Evolutionary conservation across 768 basidiomycete species (phyloP), one percentile per base, ranked within the genome.

Genomic region (Coprinopsis sp.): DNA sequence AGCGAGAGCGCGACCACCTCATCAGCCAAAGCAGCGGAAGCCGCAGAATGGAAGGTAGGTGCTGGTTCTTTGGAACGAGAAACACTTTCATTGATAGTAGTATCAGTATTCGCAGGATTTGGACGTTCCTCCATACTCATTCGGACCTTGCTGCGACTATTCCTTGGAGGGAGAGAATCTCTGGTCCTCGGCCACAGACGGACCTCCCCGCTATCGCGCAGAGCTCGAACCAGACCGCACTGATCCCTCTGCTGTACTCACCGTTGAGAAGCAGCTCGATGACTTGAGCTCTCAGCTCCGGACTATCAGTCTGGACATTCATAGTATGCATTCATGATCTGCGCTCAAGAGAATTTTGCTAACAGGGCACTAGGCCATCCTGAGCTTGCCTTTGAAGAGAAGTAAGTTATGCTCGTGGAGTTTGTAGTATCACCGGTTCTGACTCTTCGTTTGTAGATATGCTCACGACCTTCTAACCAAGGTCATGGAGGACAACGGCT

Each of bases 401-500:
- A 66, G 85, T 82, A 22, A 25, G 74, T 67, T 31, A 22, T 41
- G n/a, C 19, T 34, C 36, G 30, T 34, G 29, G 19, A 38, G 22
- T 21, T 22, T 7, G 12, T 48, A 23, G 10, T 8, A 6, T 6
- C 7, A 46, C 28, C 31, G 48, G 14, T 50, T 44, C 27, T 50
- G 49, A 28, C 22, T 23, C 33, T 37, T 13, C 21, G 33, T 42
- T 46, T 49, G 2, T 50, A 91, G 88, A 54, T 77, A 77, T 60
- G 86, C 89, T 8, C 88, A 90, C 53, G 82, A 88, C 53, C 60
- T 68, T 14, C 66, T 91, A 44, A 79, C 84, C 2, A 61, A 69
- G 23, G 89, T 83, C 64, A 85, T 91, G 82, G 62, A 69, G 28
- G 57, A 63, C 28, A 75, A 81, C 47, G 86, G 84, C 6, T 91